A percentile compares a stretch with the other conserved stretches of the same genome.
phyloP scores from a whole-genome alignment of 2,329 filamentous ascomycete species.

The Zymoseptoria passerinii region DNA sequence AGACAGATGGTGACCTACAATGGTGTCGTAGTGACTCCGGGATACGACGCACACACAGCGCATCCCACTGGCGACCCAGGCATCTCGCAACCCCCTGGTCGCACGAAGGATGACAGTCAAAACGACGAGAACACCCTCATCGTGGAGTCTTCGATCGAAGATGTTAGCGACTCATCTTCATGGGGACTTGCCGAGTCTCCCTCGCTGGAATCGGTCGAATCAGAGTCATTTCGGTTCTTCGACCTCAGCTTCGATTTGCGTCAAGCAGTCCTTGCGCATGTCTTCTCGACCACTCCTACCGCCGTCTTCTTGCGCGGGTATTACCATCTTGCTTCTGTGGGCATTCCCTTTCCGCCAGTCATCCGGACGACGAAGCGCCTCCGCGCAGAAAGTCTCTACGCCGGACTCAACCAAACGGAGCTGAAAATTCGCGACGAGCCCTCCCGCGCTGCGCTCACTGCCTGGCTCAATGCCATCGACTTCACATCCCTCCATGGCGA shows the following conservation, averaged over 20 bases:
- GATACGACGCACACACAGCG: no score
- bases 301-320: not conserved
- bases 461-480: slow-evolving; percentile 5
- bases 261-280: slow-evolving; percentile 2
- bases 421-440: slow-evolving; percentile 1
- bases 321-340: not conserved
- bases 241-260: slow-evolving; percentile 2
- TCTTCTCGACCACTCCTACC: not conserved
- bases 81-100: not conserved
- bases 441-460: not conserved
- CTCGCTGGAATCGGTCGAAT: not conserved
- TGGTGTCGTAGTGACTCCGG: no score
- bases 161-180: not conserved
- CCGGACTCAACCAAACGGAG: not conserved
- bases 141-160: not conserved
- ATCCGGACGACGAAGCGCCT: not conserved
- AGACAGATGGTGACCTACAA: no score
- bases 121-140: not conserved
- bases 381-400: not conserved
- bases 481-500: not conserved
- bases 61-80: no score
- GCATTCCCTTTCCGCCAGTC: not conserved
- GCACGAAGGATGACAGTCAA: not conserved
- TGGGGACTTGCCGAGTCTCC: not conserved
- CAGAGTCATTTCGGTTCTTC: not conserved